Evolutionary conservation across 1,284 basidiomycete species (phyloP).

Genomic region (Bjerkandera adusta): DNA sequence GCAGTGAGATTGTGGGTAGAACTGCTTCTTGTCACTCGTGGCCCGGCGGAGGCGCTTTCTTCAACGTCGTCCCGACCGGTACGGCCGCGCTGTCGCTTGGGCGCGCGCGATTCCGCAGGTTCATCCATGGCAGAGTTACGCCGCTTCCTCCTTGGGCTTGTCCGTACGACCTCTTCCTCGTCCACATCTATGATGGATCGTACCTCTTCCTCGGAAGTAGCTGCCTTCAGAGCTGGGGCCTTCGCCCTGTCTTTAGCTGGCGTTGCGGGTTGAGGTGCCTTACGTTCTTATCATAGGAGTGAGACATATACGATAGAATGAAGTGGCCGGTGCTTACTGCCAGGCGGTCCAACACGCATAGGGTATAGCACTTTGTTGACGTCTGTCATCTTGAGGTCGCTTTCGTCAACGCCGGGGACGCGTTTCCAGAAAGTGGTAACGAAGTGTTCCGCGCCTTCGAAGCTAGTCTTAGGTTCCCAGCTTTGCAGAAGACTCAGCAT

Average conservation of each 20-base stretch:
- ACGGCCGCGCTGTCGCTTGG: slow-evolving; percentile 6
- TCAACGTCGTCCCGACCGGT: slow-evolving; percentile 1
- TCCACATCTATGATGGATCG: slow-evolving; percentile 19
- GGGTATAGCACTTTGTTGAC: slow-evolving; percentile 49
- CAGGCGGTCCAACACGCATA: slow-evolving; percentile 58
- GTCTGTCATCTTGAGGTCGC: slow-evolving; percentile 47
- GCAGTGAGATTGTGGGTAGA: no score
- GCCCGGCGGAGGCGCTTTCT: neutral
- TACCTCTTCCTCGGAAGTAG: slow-evolving; percentile 23
- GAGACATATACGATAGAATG: neutral
- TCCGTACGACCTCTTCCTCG: neutral
- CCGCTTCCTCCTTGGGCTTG: slow-evolving; percentile 17
- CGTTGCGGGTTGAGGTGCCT: slow-evolving; percentile 5
- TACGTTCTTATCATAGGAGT: no score
- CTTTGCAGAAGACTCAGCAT: slow-evolving; percentile 31
- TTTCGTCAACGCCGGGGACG: slow-evolving; percentile 40
- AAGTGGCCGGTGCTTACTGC: slow-evolving; percentile 34
- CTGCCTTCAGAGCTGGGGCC: slow-evolving; percentile 8
- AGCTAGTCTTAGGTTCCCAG: slow-evolving; percentile 69
- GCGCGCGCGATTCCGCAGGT: slow-evolving; percentile 1
- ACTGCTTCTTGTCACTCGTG: neutral
- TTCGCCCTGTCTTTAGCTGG: slow-evolving; percentile 5
- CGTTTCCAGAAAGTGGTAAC: slow-evolving; percentile 61
- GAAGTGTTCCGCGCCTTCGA: slow-evolving; percentile 56
- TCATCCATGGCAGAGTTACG: slow-evolving; percentile 12